A percentile compares a stretch with the other conserved stretches of the same genome.
Conservation (phyloP, 1,139 yeast species). For the Geotrichum fermentans region DNA sequence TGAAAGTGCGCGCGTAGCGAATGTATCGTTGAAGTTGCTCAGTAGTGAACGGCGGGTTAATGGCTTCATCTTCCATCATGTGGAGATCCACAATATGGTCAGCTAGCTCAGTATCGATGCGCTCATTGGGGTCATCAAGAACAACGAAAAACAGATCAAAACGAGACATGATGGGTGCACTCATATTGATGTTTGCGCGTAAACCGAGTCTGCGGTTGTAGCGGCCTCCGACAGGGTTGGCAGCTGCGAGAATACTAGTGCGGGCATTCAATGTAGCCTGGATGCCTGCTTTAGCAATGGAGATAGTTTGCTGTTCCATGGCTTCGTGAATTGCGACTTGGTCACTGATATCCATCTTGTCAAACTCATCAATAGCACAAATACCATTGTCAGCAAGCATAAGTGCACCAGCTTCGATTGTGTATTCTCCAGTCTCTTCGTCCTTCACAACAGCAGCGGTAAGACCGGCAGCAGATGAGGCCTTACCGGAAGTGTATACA, state of each 20-base stretch:
- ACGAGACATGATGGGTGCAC: constrained; percentile 99
- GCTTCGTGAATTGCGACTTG: constrained; percentile 99
- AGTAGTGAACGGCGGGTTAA: constrained; percentile 82
- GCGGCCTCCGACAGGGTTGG: constrained; percentile 94
- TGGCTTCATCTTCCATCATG: constrained; percentile 86
- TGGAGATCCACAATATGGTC: constrained; percentile 90
- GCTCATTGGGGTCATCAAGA: constrained; percentile 90
- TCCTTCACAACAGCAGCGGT: constrained; percentile 98
- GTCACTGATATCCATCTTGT: constrained; percentile 91
- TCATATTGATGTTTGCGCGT: constrained; percentile 86
- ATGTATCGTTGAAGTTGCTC: constrained; percentile 87
- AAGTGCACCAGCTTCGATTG: constrained; percentile 97
- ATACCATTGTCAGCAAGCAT: constrained; percentile 98
- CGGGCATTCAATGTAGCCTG: constrained; percentile 96
- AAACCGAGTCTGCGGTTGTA: constrained; percentile 82
- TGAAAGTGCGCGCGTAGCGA: constrained; percentile 87
- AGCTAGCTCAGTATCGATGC: constrained; percentile 84
- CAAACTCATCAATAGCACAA: constrained; percentile 97
- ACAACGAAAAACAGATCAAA: constrained; percentile 93
- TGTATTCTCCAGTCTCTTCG: constrained; percentile 95
- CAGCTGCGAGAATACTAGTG: constrained; percentile 94
- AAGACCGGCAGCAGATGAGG: constrained; percentile 97
- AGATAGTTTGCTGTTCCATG: constrained; percentile 98
- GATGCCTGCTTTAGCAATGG: constrained; percentile 97
- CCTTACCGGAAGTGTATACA: constrained; percentile 96